phyloP scores from a whole-genome alignment of 192 early-diverging fungal genomes.

The Nowakowskiella sp. region DNA sequence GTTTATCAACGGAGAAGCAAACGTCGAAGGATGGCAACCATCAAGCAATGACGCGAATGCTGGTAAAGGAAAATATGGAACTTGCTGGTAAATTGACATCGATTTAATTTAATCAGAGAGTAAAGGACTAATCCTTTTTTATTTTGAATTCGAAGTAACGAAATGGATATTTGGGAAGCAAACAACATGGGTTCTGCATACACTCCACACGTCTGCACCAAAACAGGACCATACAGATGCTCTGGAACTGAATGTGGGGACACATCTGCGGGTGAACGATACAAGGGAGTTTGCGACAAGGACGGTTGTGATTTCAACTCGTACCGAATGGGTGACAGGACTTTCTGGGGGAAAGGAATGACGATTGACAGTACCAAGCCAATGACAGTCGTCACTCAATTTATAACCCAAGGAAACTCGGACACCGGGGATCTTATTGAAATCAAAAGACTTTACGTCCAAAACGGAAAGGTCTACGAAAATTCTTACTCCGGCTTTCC shows the following conservation, averaged over 20 bases:
- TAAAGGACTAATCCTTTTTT: too few species aligned
- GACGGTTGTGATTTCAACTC: constrained; percentile 35
- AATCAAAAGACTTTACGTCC: constrained; percentile 23
- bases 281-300: constrained; percentile 28
- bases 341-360: constrained; percentile 28
- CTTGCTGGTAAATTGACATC: too few species aligned
- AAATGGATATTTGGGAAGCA: constrained; percentile 36
- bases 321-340: constrained; percentile 22
- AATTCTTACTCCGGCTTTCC: constrained; percentile 6
- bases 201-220: constrained; percentile 27
- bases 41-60: constrained; percentile 3
- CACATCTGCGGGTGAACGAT: constrained; percentile 20
- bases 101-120: too few species aligned
- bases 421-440: constrained; percentile 25
- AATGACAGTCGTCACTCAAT: constrained; percentile 34
- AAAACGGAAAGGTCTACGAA: constrained; percentile 19
- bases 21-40: constrained; percentile 14
- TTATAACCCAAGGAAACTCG: constrained; percentile 24
- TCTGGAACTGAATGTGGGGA: constrained; percentile 22
- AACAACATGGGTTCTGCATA: constrained; percentile 19
- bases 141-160: too few species aligned
- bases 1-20: constrained; percentile 24
- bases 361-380: constrained; percentile 29
- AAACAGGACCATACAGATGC: constrained; percentile 12
- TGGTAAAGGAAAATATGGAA: constrained; percentile 9